Evolutionary conservation across 2,329 filamentous ascomycete species (phyloP).

Genomic region (Claviceps sp.): DNA sequence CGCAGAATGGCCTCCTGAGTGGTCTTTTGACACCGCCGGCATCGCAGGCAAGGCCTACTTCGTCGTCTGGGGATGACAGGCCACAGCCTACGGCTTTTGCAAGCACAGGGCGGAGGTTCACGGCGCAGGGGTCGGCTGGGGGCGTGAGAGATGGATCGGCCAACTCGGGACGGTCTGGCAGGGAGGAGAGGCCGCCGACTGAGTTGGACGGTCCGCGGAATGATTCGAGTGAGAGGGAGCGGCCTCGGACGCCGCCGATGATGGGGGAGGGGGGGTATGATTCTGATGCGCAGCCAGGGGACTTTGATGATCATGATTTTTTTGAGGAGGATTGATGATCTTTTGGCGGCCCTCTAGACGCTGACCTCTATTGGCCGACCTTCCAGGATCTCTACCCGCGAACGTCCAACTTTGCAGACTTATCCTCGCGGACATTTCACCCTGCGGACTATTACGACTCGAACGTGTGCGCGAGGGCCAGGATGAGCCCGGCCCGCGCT

Average conservation of each 20-base stretch:
- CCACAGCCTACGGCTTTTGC: slow-evolving; percentile 47
- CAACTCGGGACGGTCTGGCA: slow-evolving; percentile 18
- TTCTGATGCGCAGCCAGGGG: slow-evolving; percentile 43
- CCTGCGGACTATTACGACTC: too few relatives aligned
- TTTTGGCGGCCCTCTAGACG: neutral
- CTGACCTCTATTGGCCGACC: too few relatives aligned
- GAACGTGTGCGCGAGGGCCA: too few relatives aligned
- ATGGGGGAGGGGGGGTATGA: slow-evolving; percentile 46
- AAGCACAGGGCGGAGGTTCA: slow-evolving; percentile 44
- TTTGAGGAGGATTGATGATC: slow-evolving; percentile 33
- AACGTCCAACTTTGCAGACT: too few relatives aligned
- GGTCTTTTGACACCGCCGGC: slow-evolving; percentile 85
- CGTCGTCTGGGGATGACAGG: slow-evolving; percentile 26
- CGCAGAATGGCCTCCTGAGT: slow-evolving; percentile 50
- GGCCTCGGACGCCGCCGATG: slow-evolving; percentile 48
- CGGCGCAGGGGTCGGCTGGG: slow-evolving; percentile 25
- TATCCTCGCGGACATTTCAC: too few relatives aligned
- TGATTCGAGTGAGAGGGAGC: slow-evolving; percentile 20
- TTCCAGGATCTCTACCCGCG: neutral
- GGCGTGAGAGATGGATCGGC: slow-evolving; percentile 16
- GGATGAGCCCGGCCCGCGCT: too few relatives aligned
- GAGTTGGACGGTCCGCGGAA: neutral
- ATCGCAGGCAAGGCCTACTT: slow-evolving; percentile 53
- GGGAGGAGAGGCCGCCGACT: slow-evolving; percentile 23
- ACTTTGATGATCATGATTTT: slow-evolving; percentile 47